Percentiles rank a stretch among this genome's conserved stretches.
These are phyloP conservation scores for Tetrahymena borealis DNA, from an alignment of 73 alveolate species.

Conservation along the genomic window DNA sequence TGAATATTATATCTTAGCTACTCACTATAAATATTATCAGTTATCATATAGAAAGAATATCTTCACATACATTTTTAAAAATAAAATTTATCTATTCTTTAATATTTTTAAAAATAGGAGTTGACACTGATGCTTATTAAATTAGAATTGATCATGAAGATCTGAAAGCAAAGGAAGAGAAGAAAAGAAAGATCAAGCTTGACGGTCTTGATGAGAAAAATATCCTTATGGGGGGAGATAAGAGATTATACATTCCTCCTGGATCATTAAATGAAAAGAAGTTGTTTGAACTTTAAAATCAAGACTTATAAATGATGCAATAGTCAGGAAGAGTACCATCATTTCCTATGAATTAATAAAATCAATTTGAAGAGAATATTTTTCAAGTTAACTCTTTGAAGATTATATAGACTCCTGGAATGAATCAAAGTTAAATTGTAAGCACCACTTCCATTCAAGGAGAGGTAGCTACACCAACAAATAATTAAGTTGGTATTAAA, in stretches of 20 bases:
- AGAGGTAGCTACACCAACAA: not conserved
- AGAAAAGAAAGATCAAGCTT: not conserved
- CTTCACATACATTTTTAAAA: not conserved
- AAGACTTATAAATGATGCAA: not conserved
- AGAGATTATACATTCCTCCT: not conserved
- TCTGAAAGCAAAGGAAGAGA: not conserved
- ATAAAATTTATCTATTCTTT: not conserved
- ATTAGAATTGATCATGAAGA: not conserved
- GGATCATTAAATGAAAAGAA: not conserved
- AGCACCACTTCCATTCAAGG: not conserved
- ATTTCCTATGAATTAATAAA: not conserved
- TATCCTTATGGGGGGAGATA: not conserved
- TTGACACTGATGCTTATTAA: not conserved
- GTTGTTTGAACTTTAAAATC: not conserved
- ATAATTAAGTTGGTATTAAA: not conserved
- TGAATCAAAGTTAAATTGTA: not conserved
- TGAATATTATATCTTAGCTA: no score
- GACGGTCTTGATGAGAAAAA: not conserved
- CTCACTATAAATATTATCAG: no score
- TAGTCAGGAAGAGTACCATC: not conserved
- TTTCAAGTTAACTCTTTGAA: not conserved
- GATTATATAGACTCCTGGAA: not conserved
- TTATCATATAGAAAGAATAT: no score
- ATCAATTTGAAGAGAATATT: not conserved
- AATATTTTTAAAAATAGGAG: not conserved